phyloP scores from a whole-genome alignment of 768 basidiomycete genomes.

The Tricholoma saponaceum region DNA sequence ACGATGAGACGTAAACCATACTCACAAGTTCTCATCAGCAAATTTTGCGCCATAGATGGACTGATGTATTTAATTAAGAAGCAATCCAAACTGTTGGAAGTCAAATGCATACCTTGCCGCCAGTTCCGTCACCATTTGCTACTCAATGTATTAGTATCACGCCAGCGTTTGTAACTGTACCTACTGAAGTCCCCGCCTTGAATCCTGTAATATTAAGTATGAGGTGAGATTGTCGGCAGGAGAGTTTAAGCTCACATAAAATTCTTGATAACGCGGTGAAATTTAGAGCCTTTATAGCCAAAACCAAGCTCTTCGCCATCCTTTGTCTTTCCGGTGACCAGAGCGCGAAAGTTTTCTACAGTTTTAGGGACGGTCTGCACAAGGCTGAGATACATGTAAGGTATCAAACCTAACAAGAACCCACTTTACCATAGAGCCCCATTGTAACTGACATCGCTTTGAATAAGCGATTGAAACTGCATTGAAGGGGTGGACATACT shows the following conservation, averaged over 20 bases:
- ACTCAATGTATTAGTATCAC: slow-evolving; percentile 13
- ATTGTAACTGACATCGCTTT: slow-evolving; percentile 55
- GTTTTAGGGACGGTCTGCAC: slow-evolving; percentile 90
- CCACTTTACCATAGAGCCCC: slow-evolving; percentile 86
- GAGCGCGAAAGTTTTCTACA: slow-evolving; percentile 94
- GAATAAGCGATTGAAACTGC: slow-evolving; percentile 7
- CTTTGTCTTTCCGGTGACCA: slow-evolving; percentile 80
- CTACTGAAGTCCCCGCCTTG: slow-evolving; percentile 98
- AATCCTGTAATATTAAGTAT: slow-evolving; percentile 50
- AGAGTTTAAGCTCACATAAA: slow-evolving; percentile 62
- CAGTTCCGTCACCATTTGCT: slow-evolving; percentile 87
- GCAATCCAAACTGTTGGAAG: neutral
- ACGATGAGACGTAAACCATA: neutral
- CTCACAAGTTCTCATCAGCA: slow-evolving; percentile 94
- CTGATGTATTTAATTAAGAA: slow-evolving; percentile 27
- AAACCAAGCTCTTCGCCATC: slow-evolving; percentile 75
- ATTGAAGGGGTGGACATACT: slow-evolving; percentile 37
- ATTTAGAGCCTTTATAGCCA: slow-evolving; percentile 93
- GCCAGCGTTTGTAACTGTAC: slow-evolving; percentile 25
- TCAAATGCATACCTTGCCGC: slow-evolving; percentile 64
- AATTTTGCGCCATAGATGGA: slow-evolving; percentile 92
- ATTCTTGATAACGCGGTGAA: slow-evolving; percentile 94
- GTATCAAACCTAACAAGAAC: neutral
- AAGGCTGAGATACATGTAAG: neutral
- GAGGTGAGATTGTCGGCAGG: neutral